These are phyloP conservation scores for Wickerhamomyces queroliae DNA, from an alignment of 805 yeast species.

Conservation along the genomic window DNA sequence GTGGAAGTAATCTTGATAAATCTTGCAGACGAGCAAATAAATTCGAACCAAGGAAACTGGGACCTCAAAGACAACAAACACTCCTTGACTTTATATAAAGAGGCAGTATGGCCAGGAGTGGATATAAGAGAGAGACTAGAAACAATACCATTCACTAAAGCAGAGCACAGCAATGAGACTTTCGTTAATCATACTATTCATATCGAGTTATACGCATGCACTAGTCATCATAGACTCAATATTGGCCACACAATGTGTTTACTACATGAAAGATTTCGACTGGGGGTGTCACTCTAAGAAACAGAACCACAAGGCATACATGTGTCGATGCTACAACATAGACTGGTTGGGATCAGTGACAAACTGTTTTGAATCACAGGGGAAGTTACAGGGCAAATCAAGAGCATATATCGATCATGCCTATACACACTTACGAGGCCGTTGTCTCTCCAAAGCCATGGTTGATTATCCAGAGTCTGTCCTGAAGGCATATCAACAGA, in stretches of 20 bases:
- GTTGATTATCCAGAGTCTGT: slow-evolving; percentile 28
- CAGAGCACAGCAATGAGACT: too few species aligned
- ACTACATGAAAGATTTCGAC: slow-evolving; percentile 31
- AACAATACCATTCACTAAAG: too few species aligned
- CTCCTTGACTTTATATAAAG: too few species aligned
- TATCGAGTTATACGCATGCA: too few species aligned
- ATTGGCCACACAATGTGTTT: slow-evolving; percentile 35
- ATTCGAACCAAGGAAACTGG: neutral
- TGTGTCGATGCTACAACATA: slow-evolving; percentile 35
- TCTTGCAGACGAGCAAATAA: slow-evolving; percentile 14
- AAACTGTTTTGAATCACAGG: slow-evolving; percentile 31
- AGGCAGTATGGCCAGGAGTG: too few species aligned
- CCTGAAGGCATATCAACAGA: slow-evolving; percentile 26
- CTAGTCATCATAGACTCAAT: slow-evolving; percentile 29
- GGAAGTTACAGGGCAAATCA: slow-evolving; percentile 24
- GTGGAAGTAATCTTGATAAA: too few species aligned
- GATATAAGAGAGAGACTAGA: too few species aligned
- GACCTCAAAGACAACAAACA: too few species aligned
- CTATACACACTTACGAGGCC: slow-evolving; percentile 28
- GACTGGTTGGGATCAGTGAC: slow-evolving; percentile 41
- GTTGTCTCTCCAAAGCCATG: slow-evolving; percentile 31
- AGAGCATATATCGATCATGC: slow-evolving; percentile 35
- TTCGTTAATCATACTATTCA: too few species aligned
- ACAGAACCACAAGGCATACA: slow-evolving; percentile 27
- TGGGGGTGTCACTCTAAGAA: slow-evolving; percentile 38